Base-by-base conservation (phyloP, 208 protist species). In the Leishmania guyanensis region DNA sequence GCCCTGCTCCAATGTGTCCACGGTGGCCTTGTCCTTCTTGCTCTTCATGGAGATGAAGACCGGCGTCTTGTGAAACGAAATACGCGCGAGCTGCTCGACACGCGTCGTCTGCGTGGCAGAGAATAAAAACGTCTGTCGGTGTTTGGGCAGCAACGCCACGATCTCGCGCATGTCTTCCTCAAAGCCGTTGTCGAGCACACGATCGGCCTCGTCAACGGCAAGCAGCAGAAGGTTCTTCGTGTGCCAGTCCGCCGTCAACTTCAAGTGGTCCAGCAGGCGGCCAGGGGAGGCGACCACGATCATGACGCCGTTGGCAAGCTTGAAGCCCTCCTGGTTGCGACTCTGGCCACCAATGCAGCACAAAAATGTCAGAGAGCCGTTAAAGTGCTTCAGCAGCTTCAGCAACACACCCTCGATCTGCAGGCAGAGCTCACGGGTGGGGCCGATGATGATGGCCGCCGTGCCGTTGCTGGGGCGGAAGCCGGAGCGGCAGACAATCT, bases 161-260 rank as follows among this genome's bases (percentile, higher is more conserved):
- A 99, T 99, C 82, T 99, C 97, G 50, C 95, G 95, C 95, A 99
- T 98, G 86, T 99, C 98, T 76, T 99, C 98, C 86, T 99, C 98
- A 83, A 99, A 99, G 65, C 93, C 98, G 90, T 99, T 97, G 86
- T 99, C 98, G 14, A 99, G 94, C 60, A 99, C 99, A 65, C 99
- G 95, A 89, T 99, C 99, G 6, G 99, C 99, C 94, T 99, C 99
- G 90, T 99, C 99, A 46, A 99, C 98, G 64, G 99, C 94, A 36
- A 99, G 92, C 71, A 97, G 85, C 56, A 99, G 93, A 26, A 99
- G 87, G 86, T 99, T 99, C 81, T 98, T 97, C 17, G 95, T 99
- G 70, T 98, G 91, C 92, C 99, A 99, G 78, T 98, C 97, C 26
- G 92, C 95, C 33, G 99, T 99, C 83, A 99, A 96, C 88, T 99